Base-by-base conservation (phyloP, 768 basidiomycete species). In the Hydnum rufescens region DNA sequence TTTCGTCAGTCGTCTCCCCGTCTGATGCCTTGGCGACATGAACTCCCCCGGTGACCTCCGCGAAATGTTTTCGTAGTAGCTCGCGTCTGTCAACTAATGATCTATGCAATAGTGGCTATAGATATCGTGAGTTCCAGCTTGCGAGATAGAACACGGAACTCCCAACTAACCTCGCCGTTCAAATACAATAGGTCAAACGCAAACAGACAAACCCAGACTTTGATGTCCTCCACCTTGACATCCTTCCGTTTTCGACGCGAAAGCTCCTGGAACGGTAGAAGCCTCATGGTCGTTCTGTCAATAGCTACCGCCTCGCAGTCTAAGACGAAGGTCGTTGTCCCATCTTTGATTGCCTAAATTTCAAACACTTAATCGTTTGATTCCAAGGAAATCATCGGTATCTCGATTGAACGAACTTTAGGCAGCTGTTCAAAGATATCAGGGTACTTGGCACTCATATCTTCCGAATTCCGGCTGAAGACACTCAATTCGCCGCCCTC, bases 381-480 rank as follows among this genome's bases (percentile, higher is more conserved):
- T 29, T 19, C 4, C 23, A 18, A 25, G 28, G 31, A 44, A 32
- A n/a, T n/a, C 5, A 28, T 29, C 25, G 55, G 6, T 19, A 31
- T 32, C 19, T 18, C 16, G 34, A 50, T 32, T 5, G 60, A 69
- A 46, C 57, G 65, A 54, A 90, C 93, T 48, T 74, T 75, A 3
- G 92, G 88, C 19, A 96, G 71, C 62, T 96, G 90, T 55, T 88
- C 86, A 6, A 95, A 77, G n/a, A 99, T 71, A 69, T 99, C 95
- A 0, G 95, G 95, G 67, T 97, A 99, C 63, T 99, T 99, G 64
- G 88, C 88, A 63, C 83, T 90, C 95, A 97, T 99, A 59, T 99
- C 90, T 65, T 99, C 95, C 25, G 90, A 95, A 65, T 99, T 99
- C 53, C 95, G 71, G 63, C 88, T 92, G 66, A 96, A 99, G 42